phyloP scores from a whole-genome alignment of 176 grass and related monocot species.

The Eragrostis nindensis region DNA sequence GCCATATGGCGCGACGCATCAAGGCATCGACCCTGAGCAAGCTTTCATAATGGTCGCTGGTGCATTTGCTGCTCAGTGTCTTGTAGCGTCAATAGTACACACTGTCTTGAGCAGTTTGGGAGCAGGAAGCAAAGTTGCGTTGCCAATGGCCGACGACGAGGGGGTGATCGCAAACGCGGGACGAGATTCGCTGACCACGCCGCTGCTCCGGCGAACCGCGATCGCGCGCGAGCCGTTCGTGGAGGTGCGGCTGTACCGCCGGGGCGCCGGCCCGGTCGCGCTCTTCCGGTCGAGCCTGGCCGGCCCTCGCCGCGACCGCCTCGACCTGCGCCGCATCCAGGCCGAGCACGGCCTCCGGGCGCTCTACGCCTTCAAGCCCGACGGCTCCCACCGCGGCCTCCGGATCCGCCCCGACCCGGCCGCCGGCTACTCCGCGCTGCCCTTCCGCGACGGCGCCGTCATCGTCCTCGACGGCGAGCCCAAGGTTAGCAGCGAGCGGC shows the following conservation, averaged over 20 bases:
- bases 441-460: slow-evolving; percentile 63
- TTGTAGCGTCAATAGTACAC: background rate
- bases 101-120: background rate
- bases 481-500: slow-evolving; percentile 37
- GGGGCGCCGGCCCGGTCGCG: slow-evolving; percentile 48
- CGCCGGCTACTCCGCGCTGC: slow-evolving; percentile 53
- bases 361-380: slow-evolving; percentile 66
- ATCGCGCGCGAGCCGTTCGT: slow-evolving; percentile 40
- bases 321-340: slow-evolving; percentile 65
- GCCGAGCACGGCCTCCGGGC: slow-evolving; percentile 49
- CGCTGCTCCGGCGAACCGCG: slow-evolving; percentile 29
- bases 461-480: slow-evolving; percentile 73
- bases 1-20: too few relatives aligned
- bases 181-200: slow-evolving; percentile 19
- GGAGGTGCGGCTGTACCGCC: slow-evolving; percentile 72
- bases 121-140: background rate
- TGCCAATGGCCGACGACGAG: slow-evolving; percentile 22
- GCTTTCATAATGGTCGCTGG: background rate
- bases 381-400: slow-evolving; percentile 44
- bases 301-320: slow-evolving; percentile 58
- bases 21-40: too few relatives aligned
- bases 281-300: slow-evolving; percentile 56
- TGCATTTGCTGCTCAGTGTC: background rate
- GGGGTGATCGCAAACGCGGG: background rate
- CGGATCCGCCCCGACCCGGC: slow-evolving; percentile 54